phyloP scores from a whole-genome alignment of 2,329 filamentous ascomycete species.

The Colletotrichum camelliae region DNA sequence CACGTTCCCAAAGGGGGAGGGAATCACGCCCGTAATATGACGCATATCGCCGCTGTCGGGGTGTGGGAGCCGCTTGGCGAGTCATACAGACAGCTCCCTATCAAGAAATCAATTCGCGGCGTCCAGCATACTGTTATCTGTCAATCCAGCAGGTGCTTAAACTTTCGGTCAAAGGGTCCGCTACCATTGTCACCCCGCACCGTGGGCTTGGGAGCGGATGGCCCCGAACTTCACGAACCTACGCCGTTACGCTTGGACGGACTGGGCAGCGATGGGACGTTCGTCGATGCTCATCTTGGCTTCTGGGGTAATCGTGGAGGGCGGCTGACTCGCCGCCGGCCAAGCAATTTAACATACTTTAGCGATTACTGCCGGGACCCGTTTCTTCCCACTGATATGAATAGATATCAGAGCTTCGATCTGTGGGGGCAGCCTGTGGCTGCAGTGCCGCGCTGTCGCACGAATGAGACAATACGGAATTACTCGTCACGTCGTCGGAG shows the following conservation, averaged over 20 bases:
- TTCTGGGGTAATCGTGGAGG: constrained; percentile 16
- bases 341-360: constrained; percentile 10
- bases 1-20: not conserved
- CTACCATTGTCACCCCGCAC: not conserved
- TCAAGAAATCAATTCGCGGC: not conserved
- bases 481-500: not conserved
- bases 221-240: not conserved
- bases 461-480: not conserved
- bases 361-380: not conserved
- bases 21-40: not conserved
- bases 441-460: not conserved
- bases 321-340: constrained; percentile 2
- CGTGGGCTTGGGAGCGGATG: not conserved
- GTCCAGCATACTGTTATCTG: not conserved
- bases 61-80: not conserved
- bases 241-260: not conserved
- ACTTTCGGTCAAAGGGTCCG: not conserved
- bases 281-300: not conserved
- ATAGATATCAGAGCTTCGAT: not conserved
- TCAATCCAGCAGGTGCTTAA: not conserved
- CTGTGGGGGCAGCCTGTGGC: not conserved
- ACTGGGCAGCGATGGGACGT: not conserved
- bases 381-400: not conserved
- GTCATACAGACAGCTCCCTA: not conserved
- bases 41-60: constrained; percentile 8